Conservation (phyloP, 257 asterid genomes). For the Nicotiana sylvestris region DNA sequence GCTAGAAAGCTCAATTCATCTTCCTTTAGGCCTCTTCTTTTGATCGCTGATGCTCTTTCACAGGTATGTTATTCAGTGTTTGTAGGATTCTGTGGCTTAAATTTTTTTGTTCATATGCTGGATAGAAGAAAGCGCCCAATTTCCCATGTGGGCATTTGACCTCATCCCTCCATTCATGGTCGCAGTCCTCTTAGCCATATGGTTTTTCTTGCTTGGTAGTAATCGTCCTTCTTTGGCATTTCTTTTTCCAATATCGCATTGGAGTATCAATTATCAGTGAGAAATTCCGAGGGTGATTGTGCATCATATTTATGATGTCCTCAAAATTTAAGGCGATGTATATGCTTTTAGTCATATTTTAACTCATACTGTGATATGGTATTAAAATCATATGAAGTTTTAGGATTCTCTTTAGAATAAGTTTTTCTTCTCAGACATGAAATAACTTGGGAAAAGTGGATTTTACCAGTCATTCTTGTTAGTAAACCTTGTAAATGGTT, state of each 20-base stretch:
- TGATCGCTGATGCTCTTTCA: slow-evolving; percentile 76
- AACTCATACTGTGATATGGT: background rate
- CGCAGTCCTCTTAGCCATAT: background rate
- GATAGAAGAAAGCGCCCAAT: background rate
- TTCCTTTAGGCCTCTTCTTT: slow-evolving; percentile 66
- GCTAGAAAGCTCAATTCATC: slow-evolving; percentile 68
- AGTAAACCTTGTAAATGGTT: background rate
- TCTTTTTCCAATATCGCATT: background rate
- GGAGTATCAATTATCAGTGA: background rate
- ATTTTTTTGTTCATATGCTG: background rate
- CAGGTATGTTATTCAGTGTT: slow-evolving; percentile 44
- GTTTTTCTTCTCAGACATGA: background rate
- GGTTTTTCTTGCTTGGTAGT: background rate
- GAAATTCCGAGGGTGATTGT: background rate
- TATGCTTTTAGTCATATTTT: background rate
- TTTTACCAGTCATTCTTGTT: background rate
- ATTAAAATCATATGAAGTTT: background rate
- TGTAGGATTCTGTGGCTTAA: background rate
- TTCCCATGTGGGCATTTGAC: background rate
- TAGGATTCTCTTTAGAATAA: background rate
- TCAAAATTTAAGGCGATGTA: background rate
- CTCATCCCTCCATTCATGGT: background rate
- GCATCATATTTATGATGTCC: slow-evolving; percentile 1
- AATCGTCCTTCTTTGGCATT: background rate
- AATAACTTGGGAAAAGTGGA: background rate